Conservation (phyloP, 805 yeast genomes). For the Kregervanrija pseudodelftensis region DNA sequence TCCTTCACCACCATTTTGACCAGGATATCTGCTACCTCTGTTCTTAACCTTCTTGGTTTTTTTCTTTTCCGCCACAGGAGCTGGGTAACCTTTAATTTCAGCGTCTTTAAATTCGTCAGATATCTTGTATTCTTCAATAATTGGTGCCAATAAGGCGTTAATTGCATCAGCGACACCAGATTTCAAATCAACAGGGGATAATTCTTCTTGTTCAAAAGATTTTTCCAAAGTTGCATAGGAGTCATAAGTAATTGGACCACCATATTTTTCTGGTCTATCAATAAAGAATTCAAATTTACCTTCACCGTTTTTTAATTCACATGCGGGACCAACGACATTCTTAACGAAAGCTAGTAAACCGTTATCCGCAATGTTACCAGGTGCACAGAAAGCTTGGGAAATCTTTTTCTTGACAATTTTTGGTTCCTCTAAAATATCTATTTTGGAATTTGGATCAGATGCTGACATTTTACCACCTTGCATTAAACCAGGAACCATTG, state of each 20-base stretch:
- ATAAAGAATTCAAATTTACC: slow-evolving; percentile 61
- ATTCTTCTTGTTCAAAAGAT: slow-evolving; percentile 65
- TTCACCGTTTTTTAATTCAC: slow-evolving; percentile 60
- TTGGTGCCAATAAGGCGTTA: slow-evolving; percentile 74
- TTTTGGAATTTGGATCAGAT: slow-evolving; percentile 96
- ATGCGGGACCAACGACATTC: slow-evolving; percentile 78
- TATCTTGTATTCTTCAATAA: slow-evolving; percentile 58
- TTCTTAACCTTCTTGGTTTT: slow-evolving; percentile 73
- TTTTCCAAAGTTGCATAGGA: slow-evolving; percentile 61
- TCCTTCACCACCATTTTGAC: slow-evolving; percentile 31
- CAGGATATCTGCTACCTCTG: slow-evolving; percentile 89
- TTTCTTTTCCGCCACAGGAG: slow-evolving; percentile 49
- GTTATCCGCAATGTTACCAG: slow-evolving; percentile 86
- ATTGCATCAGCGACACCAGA: slow-evolving; percentile 85
- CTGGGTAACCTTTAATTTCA: slow-evolving; percentile 78
- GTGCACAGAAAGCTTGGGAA: slow-evolving; percentile 88
- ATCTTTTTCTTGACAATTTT: slow-evolving; percentile 84
- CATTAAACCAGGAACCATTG: slow-evolving; percentile 95
- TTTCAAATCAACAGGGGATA: slow-evolving; percentile 92
- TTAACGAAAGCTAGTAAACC: slow-evolving; percentile 85
- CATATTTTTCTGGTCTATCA: slow-evolving; percentile 93
- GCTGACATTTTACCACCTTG: slow-evolving; percentile 99
- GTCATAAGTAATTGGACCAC: slow-evolving; percentile 78
- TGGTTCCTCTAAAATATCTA: slow-evolving; percentile 87
- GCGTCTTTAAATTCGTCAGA: slow-evolving; percentile 71